Conservation (phyloP, 805 yeast genomes). For the Osmozyma mogii region DNA sequence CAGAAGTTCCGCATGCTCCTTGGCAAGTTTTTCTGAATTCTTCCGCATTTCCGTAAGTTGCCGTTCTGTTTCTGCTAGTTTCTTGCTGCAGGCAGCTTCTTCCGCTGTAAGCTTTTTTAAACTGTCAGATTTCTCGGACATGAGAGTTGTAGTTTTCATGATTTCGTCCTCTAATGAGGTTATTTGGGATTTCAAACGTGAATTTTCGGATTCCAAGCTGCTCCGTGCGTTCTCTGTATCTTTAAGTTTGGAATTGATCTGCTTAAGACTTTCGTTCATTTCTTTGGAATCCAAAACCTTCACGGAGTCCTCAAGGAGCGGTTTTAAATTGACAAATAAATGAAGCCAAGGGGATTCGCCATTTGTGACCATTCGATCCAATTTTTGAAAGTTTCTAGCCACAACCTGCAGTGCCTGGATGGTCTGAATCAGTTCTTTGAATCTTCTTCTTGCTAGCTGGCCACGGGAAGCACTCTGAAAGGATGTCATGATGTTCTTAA, state of each 20-base stretch:
- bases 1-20: conserved; percentile 21
- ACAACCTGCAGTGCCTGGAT: conserved; percentile 66
- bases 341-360: conserved; percentile 54
- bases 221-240: conserved; percentile 26
- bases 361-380: conserved; percentile 37
- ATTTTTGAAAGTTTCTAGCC: conserved; percentile 49
- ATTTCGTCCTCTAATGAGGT: conserved; percentile 26
- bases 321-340: conserved; percentile 63
- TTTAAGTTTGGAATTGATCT: conserved; percentile 37
- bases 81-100: conserved; percentile 25
- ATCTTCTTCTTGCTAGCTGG: conserved; percentile 41
- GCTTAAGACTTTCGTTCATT: conserved; percentile 47
- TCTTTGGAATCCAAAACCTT: conserved; percentile 52
- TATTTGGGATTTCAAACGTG: conserved; percentile 32
- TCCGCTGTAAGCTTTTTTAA: conserved; percentile 36
- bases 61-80: conserved; percentile 18
- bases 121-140: conserved; percentile 41
- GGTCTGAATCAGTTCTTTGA: conserved; percentile 43
- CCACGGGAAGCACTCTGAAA: conserved; percentile 69
- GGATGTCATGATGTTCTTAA: conserved; percentile 45
- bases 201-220: conserved; percentile 25
- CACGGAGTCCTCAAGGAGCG: conserved; percentile 58
- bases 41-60: conserved; percentile 23
- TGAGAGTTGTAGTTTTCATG: conserved; percentile 17
- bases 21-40: conserved; percentile 25